Evolutionary conservation across 2,329 filamentous ascomycete genomes (phyloP).

Genomic region (Colletotrichum somersetense): DNA sequence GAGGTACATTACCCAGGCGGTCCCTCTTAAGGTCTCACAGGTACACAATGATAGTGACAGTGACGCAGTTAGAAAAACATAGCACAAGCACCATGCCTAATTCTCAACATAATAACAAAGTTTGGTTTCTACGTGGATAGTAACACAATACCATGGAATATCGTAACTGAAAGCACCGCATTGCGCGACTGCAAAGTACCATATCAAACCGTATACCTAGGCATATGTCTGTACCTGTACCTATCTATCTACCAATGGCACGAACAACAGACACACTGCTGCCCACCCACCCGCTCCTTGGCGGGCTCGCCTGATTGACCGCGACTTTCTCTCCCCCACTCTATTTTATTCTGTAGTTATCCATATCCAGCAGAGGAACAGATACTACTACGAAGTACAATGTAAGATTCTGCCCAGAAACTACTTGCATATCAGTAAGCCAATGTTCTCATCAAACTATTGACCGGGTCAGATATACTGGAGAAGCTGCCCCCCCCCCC

Average conservation of each 20-base stretch:
- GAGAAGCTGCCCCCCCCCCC: neutral
- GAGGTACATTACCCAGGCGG: too few species aligned
- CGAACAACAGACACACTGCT: neutral
- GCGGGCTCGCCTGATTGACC: neutral
- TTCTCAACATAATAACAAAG: too few species aligned
- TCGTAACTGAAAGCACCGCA: neutral
- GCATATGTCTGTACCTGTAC: too few species aligned
- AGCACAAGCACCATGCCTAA: too few species aligned
- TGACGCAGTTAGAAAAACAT: too few species aligned
- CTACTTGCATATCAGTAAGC: neutral
- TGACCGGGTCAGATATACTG: neutral
- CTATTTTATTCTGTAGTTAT: neutral
- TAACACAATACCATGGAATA: too few species aligned
- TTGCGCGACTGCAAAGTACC: too few species aligned
- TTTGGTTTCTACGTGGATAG: too few species aligned
- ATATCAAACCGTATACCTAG: too few species aligned
- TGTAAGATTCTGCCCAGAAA: conserved; percentile 3
- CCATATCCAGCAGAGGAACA: neutral
- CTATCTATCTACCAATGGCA: conserved; percentile 1
- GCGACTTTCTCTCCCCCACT: neutral
- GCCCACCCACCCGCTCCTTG: neutral
- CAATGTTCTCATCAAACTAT: neutral
- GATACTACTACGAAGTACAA: neutral
- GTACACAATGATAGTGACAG: too few species aligned
- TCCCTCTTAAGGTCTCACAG: too few species aligned